A percentile compares a stretch with the other conserved stretches of the same genome.
These are phyloP conservation scores for Zangia roseola DNA, from an alignment of 768 basidiomycete genomes.

Conservation along the genomic window DNA sequence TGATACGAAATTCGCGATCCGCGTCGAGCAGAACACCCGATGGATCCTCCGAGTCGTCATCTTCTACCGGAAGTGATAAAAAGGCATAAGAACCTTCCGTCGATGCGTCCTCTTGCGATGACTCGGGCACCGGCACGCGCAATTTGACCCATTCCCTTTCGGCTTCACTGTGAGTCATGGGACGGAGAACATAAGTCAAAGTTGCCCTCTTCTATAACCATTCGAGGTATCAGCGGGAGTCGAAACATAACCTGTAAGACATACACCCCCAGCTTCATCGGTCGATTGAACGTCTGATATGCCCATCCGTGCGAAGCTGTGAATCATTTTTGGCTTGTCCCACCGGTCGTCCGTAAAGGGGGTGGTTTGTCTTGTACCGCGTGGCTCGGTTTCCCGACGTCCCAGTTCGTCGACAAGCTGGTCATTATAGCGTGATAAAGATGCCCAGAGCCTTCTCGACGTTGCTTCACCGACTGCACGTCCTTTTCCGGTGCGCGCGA, in stretches of 20 bases:
- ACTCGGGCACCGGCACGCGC: conserved; percentile 17
- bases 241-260: neutral
- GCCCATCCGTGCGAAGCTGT: conserved; percentile 67
- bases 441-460: conserved; percentile 59
- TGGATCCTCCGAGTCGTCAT: conserved; percentile 17
- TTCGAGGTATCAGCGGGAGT: neutral
- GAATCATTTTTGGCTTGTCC: conserved; percentile 80
- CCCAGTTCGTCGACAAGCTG: conserved; percentile 61
- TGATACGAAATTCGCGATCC: conserved; percentile 64
- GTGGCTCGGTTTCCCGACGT: conserved; percentile 56
- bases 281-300: conserved; percentile 18
- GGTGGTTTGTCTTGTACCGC: conserved; percentile 36
- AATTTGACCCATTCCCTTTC: conserved; percentile 44
- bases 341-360: conserved; percentile 56
- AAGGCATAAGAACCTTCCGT: conserved; percentile 2
- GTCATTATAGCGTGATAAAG: conserved; percentile 81
- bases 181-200: conserved; percentile 44
- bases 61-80: neutral
- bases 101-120: neutral
- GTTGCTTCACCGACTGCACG: conserved; percentile 28
- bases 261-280: conserved; percentile 10
- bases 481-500: conserved; percentile 45
- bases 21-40: conserved; percentile 61
- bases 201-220: conserved; percentile 38
- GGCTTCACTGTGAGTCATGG: conserved; percentile 20